Conservation (phyloP, 2,329 filamentous ascomycete genomes). For the Colletotrichum simmondsii region DNA sequence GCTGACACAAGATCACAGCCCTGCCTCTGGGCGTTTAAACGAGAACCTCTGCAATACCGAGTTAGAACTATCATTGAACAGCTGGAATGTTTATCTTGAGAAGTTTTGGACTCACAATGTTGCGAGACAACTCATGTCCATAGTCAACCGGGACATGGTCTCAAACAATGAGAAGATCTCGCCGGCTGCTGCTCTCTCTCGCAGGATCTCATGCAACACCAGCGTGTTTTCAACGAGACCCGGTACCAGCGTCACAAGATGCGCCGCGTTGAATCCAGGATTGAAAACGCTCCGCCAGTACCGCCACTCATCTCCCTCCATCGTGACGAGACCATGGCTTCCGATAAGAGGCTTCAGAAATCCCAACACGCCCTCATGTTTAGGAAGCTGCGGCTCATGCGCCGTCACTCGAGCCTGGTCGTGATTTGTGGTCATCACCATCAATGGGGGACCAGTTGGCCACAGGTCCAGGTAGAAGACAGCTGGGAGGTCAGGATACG, state of each 20-base stretch:
- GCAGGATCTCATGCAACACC: constrained; percentile 40
- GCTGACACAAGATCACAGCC: constrained; percentile 4
- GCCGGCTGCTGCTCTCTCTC: not conserved
- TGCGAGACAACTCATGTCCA: constrained; percentile 51
- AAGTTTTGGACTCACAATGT: constrained; percentile 38
- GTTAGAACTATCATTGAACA: not conserved
- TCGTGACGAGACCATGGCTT: constrained; percentile 44
- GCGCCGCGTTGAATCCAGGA: constrained; percentile 49
- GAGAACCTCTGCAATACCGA: not conserved
- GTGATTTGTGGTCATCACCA: constrained; percentile 28
- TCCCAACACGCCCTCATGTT: constrained; percentile 43
- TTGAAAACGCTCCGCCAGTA: constrained; percentile 46
- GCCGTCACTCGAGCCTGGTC: constrained; percentile 27
- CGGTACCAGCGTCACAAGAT: constrained; percentile 46
- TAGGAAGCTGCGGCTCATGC: constrained; percentile 37
- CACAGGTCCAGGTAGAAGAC: constrained; percentile 41
- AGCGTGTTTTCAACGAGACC: constrained; percentile 49
- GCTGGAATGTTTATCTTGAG: not conserved
- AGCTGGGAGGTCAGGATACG: not conserved
- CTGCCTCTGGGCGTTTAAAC: not conserved
- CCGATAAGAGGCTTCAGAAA: constrained; percentile 44
- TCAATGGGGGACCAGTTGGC: constrained; percentile 38
- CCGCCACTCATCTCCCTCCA: constrained; percentile 42
- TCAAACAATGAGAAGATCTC: constrained; percentile 43
- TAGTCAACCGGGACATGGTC: constrained; percentile 48